phyloP scores from a whole-genome alignment of 352 stramenopile genomes.

The Elongisporangium prolatum region DNA sequence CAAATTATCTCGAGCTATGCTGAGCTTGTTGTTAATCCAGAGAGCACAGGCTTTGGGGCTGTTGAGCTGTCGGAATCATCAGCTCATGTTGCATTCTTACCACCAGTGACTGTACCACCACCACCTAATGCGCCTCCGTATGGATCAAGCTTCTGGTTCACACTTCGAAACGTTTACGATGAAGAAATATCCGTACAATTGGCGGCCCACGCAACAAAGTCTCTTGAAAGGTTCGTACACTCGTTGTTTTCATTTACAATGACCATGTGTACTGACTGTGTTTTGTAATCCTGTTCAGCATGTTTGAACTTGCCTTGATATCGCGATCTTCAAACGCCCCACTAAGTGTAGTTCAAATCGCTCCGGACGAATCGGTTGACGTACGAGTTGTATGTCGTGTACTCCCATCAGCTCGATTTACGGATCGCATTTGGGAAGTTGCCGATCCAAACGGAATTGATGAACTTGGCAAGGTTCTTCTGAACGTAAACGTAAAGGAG shows the following conservation, averaged over 20 bases:
- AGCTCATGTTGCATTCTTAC: constrained; percentile 60
- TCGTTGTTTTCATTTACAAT: no score
- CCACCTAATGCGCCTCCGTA: constrained; percentile 39
- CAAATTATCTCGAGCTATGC: constrained; percentile 86
- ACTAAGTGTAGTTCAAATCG: constrained; percentile 54
- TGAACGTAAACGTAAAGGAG: constrained; percentile 67
- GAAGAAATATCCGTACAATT: constrained; percentile 75
- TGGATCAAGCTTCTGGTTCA: constrained; percentile 80
- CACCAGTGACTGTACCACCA: constrained; percentile 67
- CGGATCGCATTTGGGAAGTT: constrained; percentile 26
- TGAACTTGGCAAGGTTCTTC: constrained; percentile 53
- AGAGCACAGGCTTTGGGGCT: constrained; percentile 49
- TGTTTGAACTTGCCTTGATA: constrained; percentile 68
- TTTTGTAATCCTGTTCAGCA: constrained; percentile 22
- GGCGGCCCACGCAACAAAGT: constrained; percentile 30
- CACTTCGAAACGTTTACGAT: constrained; percentile 82
- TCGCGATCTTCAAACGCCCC: constrained; percentile 81
- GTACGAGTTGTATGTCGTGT: constrained; percentile 81
- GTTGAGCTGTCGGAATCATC: constrained; percentile 13
- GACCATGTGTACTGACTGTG: no score
- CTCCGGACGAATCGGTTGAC: constrained; percentile 77
- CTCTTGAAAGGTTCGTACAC: constrained; percentile 36
- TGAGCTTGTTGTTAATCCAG: constrained; percentile 70
- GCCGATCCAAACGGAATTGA: constrained; percentile 35
- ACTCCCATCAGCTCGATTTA: constrained; percentile 58